Percentiles rank a stretch among this genome's conserved stretches.
phyloP scores from a whole-genome alignment of 306 rosid species.

The Dalbergia cultrata region DNA sequence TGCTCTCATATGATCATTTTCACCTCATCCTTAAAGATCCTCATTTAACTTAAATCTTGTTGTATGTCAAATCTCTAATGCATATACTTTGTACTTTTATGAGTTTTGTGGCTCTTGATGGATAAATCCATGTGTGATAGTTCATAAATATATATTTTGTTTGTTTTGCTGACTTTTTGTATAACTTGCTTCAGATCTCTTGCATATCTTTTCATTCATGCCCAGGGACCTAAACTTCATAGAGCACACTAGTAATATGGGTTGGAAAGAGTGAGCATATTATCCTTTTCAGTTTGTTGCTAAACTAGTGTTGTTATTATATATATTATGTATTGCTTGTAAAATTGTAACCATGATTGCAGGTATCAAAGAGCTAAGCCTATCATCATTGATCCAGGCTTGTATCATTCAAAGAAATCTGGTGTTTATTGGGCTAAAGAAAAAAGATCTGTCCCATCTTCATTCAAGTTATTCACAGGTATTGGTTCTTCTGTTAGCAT shows the following conservation, averaged over 20 bases:
- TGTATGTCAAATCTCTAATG: neutral
- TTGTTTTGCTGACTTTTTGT: slow-evolving; percentile 44
- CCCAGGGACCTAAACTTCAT: slow-evolving; percentile 88
- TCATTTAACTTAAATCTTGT: neutral
- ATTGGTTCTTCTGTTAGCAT: slow-evolving; percentile 27
- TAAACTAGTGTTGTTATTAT: neutral
- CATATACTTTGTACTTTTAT: slow-evolving; percentile 12
- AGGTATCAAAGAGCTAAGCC: slow-evolving; percentile 86
- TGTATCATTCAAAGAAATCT: slow-evolving; percentile 84
- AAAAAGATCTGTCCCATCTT: slow-evolving; percentile 83
- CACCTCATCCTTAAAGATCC: neutral
- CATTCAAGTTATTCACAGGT: slow-evolving; percentile 93
- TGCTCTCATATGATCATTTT: slow-evolving; percentile 16
- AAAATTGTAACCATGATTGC: slow-evolving; percentile 33
- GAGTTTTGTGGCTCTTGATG: slow-evolving; percentile 7
- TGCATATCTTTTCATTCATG: slow-evolving; percentile 87
- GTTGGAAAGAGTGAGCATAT: slow-evolving; percentile 93
- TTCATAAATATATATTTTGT: slow-evolving; percentile 21
- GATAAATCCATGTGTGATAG: slow-evolving; percentile 15
- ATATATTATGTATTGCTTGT: slow-evolving; percentile 26
- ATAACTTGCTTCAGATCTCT: slow-evolving; percentile 67
- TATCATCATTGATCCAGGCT: slow-evolving; percentile 83
- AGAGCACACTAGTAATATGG: slow-evolving; percentile 88
- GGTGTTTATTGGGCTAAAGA: slow-evolving; percentile 95
- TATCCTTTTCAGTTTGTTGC: slow-evolving; percentile 34